Evolutionary conservation across 805 yeast genomes (phyloP).

Genomic region (Yueomyces sp.): DNA sequence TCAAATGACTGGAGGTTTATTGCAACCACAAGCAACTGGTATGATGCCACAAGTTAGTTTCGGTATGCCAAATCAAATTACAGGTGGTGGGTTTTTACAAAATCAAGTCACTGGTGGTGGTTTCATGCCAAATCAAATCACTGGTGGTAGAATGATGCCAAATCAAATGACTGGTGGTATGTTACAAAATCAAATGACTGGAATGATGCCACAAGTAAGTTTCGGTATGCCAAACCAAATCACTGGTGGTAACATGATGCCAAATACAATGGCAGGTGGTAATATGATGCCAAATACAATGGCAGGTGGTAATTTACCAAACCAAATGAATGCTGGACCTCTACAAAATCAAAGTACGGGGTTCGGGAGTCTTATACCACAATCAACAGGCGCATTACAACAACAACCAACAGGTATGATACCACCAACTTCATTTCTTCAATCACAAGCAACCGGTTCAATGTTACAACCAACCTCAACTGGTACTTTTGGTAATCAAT

Average conservation of each 20-base stretch:
- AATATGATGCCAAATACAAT: slow-evolving; percentile 11
- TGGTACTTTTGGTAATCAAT: slow-evolving; percentile 32
- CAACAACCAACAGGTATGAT: slow-evolving; percentile 32
- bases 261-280: slow-evolving; percentile 2
- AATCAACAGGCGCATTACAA: neutral
- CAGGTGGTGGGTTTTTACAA: slow-evolving; percentile 5
- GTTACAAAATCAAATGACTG: slow-evolving; percentile 6
- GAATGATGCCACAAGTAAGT: slow-evolving; percentile 5
- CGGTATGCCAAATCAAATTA: slow-evolving; percentile 15
- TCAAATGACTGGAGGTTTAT: slow-evolving; percentile 1
- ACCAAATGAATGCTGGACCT: slow-evolving; percentile 23
- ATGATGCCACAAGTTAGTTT: slow-evolving; percentile 25
- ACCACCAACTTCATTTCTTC: slow-evolving; percentile 21
- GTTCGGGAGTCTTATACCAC: neutral
- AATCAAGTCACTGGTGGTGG: slow-evolving; percentile 8
- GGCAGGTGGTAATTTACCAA: slow-evolving; percentile 28
- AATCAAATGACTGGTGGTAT: slow-evolving; percentile 27
- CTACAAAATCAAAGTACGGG: slow-evolving; percentile 2
- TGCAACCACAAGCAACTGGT: slow-evolving; percentile 10
- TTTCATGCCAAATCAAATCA: slow-evolving; percentile 29
- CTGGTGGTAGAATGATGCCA: slow-evolving; percentile 5
- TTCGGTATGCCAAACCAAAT: slow-evolving; percentile 15
- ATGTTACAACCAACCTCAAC: slow-evolving; percentile 37
- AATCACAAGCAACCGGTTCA: neutral
- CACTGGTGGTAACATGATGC: neutral